These are phyloP conservation scores for Cercis canadensis DNA, from an alignment of 306 rosid species.

Conservation along the genomic window DNA sequence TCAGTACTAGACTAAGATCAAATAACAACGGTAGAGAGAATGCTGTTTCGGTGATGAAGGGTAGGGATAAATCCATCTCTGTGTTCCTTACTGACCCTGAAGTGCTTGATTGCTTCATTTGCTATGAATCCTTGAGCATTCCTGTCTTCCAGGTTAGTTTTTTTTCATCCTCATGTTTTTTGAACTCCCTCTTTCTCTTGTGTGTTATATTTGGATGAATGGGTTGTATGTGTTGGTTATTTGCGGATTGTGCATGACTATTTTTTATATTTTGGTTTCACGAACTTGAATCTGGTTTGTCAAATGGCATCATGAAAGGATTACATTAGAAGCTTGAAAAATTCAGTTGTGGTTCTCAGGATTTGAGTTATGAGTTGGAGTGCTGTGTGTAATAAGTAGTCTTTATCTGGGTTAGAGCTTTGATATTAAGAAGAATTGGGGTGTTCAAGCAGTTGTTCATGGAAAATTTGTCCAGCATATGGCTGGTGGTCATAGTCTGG, in stretches of 20 bases:
- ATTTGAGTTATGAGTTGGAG: neutral
- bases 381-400: neutral
- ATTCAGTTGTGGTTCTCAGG: neutral
- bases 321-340: neutral
- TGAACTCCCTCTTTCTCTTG: too few relatives aligned
- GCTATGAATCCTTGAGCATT: conserved; percentile 63
- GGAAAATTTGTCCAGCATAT: too few relatives aligned
- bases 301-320: neutral
- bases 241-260: too few relatives aligned
- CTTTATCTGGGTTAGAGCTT: neutral
- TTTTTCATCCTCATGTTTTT: neutral
- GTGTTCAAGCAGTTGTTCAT: too few relatives aligned
- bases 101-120: conserved; percentile 81
- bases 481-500: too few relatives aligned
- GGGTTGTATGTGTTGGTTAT: too few relatives aligned
- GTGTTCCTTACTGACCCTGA: conserved; percentile 69
- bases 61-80: conserved; percentile 35
- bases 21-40: too few relatives aligned
- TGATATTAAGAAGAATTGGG: neutral
- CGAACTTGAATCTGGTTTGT: conserved; percentile 1
- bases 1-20: too few relatives aligned
- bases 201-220: too few relatives aligned
- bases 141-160: conserved; percentile 79
- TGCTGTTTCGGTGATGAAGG: too few relatives aligned
- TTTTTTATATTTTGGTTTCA: neutral